Base-by-base conservation (phyloP, 805 yeast species). In the Torulaspora delbrueckii region DNA sequence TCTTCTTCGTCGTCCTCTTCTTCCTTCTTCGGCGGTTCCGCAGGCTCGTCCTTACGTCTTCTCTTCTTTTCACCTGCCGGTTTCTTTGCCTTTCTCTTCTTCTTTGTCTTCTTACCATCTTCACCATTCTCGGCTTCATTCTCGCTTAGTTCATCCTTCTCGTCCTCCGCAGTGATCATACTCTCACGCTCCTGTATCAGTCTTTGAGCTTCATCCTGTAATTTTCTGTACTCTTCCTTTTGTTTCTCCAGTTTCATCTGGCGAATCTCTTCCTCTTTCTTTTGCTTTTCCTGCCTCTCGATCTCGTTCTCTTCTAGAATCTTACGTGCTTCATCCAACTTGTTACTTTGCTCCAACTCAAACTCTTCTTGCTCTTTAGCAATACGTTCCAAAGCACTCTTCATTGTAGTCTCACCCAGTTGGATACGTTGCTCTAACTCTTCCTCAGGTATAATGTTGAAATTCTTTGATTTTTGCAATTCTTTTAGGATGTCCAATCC, bases 401-500 rank as follows among this genome's bases (percentile, higher is more conserved):
- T 72, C 61, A 89, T 73, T 0, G 96, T 85, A 46, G 81, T 78
- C 40, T 80, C 74, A 61, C 96, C 96, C 76, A 88, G 77, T 54
- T 78, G 77, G n/a, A 93, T 91, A 68, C 97, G 81, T 54, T 89
- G 83, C 57, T 81, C 83, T 54, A 93, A 72, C 52, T 90, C 96
- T 14, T 79, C 79, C 23, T 84, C 73, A 2, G 95, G 84, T 62
- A 79, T 86, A 27, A 96, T 95, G 8, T 95, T 82, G 54, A 77
- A 75, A 13, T 48, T 52, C 18, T 56, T 52, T 38, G 69, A 67
- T 18, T 72, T 77, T 14, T 76, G 78, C 3, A 90, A 74, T 47
- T 75, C 78, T 32, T 75, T 78, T 59, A 91, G 72, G 3, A 74
- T 61, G 13, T 59, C 62, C 46, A 87, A 77, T 8, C 90, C 96